These are phyloP conservation scores for Melastoma candidum DNA, from an alignment of 441 rosid species.

Conservation along the genomic window DNA sequence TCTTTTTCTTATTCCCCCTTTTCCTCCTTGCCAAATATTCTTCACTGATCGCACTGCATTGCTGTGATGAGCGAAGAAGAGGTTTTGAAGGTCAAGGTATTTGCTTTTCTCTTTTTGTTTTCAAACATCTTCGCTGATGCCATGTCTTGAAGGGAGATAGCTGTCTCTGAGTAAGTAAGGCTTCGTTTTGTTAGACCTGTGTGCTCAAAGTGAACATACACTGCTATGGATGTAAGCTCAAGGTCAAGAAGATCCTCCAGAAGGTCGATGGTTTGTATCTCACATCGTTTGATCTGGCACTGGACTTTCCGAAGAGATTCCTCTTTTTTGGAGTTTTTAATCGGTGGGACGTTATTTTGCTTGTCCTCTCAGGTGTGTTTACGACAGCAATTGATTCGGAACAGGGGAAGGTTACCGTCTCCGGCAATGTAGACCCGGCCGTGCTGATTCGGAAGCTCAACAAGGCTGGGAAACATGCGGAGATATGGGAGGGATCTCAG, in stretches of 20 bases:
- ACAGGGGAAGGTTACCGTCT: slow-evolving; percentile 14
- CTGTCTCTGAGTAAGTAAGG: background rate
- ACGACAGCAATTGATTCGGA: slow-evolving; percentile 14
- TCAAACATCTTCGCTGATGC: background rate
- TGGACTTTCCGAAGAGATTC: background rate
- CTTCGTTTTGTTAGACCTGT: slow-evolving; percentile 11
- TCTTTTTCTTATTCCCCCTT: too few relatives aligned
- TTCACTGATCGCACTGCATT: too few relatives aligned
- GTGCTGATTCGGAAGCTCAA: slow-evolving; percentile 14
- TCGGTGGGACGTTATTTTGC: background rate
- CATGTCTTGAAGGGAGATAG: slow-evolving; percentile 1
- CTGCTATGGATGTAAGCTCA: slow-evolving; percentile 18
- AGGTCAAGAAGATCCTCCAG: slow-evolving; percentile 18
- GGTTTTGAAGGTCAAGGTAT: slow-evolving; percentile 92
- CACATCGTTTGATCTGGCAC: background rate
- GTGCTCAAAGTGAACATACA: slow-evolving; percentile 19
- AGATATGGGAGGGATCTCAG: slow-evolving; percentile 13
- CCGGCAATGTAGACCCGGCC: slow-evolving; percentile 7
- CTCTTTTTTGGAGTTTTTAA: background rate
- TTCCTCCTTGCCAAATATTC: too few relatives aligned
- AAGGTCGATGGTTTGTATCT: slow-evolving; percentile 10
- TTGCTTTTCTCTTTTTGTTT: background rate
- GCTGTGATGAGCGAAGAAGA: slow-evolving; percentile 78
- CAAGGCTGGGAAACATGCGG: slow-evolving; percentile 15
- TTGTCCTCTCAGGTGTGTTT: slow-evolving; percentile 8